Conservation (phyloP, 768 basidiomycete genomes). For the Mycena vulgaris region DNA sequence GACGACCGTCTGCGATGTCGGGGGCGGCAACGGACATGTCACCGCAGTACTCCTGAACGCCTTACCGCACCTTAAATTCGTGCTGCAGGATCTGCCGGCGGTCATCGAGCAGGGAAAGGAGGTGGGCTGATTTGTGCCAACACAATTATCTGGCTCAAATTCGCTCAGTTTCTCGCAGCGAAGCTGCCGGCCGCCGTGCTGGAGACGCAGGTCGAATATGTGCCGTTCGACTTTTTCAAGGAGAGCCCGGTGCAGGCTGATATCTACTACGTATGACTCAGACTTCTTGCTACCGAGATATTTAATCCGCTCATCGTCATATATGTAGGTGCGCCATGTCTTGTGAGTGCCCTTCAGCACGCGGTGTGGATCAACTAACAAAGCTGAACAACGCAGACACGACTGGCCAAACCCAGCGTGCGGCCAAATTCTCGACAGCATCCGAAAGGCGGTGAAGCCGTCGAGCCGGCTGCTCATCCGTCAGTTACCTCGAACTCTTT, state of each 20-base stretch:
- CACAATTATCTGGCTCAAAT: background rate
- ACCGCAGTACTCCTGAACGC: conserved; percentile 50
- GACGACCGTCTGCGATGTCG: conserved; percentile 57
- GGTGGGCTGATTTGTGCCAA: conserved; percentile 11
- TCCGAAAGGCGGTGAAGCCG: conserved; percentile 47
- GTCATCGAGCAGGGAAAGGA: conserved; percentile 49
- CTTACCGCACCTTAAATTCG: conserved; percentile 51
- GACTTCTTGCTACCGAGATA: background rate
- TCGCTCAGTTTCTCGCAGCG: background rate
- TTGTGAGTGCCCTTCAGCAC: background rate
- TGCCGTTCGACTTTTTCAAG: conserved; percentile 46
- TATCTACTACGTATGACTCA: conserved; percentile 48
- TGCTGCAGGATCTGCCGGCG: conserved; percentile 55
- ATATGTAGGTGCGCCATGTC: background rate
- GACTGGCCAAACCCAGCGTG: conserved; percentile 51
- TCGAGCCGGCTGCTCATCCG: conserved; percentile 47
- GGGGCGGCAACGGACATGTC: conserved; percentile 56
- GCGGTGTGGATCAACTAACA: background rate
- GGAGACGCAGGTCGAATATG: conserved; percentile 36
- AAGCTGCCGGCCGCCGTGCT: conserved; percentile 5
- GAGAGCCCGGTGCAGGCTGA: conserved; percentile 40
- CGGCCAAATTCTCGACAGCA: conserved; percentile 45
- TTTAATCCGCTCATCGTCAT: too few species aligned
- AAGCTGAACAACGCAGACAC: conserved; percentile 29
- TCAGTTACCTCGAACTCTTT: conserved; percentile 28